phyloP scores from a whole-genome alignment of 495 filamentous ascomycete species.

The Cudoniella acicularis region DNA sequence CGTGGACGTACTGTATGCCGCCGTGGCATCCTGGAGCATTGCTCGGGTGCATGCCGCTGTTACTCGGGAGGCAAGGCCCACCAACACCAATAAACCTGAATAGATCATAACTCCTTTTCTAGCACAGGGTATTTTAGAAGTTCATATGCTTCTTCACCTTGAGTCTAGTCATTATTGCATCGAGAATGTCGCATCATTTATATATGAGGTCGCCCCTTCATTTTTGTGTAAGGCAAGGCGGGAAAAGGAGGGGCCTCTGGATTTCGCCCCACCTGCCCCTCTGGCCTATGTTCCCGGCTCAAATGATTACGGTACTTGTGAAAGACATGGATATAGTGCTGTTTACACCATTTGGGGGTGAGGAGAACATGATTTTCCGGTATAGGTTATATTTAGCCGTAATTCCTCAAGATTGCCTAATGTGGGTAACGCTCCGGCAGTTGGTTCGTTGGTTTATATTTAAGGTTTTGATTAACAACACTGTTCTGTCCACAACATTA shows the following conservation, averaged over 20 bases:
- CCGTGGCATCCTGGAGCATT: constrained; percentile 22
- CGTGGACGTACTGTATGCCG: constrained; percentile 18
- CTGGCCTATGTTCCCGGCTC: constrained; percentile 27
- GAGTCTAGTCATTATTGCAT: background rate
- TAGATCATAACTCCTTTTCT: background rate
- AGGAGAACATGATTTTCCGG: background rate
- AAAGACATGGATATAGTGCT: constrained; percentile 6
- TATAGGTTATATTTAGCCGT: constrained; percentile 23
- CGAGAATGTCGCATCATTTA: constrained; percentile 1
- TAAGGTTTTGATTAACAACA: too few species aligned
- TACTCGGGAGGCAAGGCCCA: constrained; percentile 9
- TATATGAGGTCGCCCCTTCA: constrained; percentile 4
- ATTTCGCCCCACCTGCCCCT: constrained; percentile 18
- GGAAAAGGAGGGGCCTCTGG: background rate
- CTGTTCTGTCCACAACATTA: too few species aligned
- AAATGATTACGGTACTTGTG: constrained; percentile 19
- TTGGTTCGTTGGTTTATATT: too few species aligned
- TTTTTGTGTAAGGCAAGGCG: background rate
- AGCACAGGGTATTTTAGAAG: background rate
- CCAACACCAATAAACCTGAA: background rate
- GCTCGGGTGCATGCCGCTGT: constrained; percentile 7
- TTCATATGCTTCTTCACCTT: background rate
- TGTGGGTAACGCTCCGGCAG: too few species aligned
- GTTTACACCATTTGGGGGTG: constrained; percentile 4
- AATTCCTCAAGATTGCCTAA: constrained; percentile 19